Evolutionary conservation across 1,284 basidiomycete genomes (phyloP).

Genomic region (Volvariella surrecta): DNA sequence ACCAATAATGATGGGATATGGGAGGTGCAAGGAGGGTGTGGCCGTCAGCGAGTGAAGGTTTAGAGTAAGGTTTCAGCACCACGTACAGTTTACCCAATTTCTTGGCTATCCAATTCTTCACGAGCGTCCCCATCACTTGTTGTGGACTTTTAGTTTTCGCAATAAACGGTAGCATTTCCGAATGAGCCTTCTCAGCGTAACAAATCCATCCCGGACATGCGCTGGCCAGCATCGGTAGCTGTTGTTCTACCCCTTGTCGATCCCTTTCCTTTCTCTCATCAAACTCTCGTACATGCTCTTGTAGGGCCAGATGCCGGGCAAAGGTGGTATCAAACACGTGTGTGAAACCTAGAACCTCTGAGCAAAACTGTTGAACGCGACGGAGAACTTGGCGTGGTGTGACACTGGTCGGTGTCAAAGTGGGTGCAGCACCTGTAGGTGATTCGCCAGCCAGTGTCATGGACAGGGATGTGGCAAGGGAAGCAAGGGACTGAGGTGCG

Average conservation of each 20-base stretch:
- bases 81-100: slow-evolving; percentile 61
- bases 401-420: slow-evolving; percentile 29
- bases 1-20: too few species aligned
- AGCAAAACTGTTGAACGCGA: slow-evolving; percentile 61
- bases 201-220: slow-evolving; percentile 99
- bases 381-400: slow-evolving; percentile 55
- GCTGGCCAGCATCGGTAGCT: slow-evolving; percentile 86
- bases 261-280: slow-evolving; percentile 46
- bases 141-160: slow-evolving; percentile 87
- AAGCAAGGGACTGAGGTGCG: slow-evolving; percentile 89
- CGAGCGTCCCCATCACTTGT: slow-evolving; percentile 88
- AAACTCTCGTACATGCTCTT: slow-evolving; percentile 82
- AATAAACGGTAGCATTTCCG: slow-evolving; percentile 90
- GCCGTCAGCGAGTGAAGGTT: too few species aligned
- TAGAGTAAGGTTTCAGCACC: slow-evolving; percentile 6
- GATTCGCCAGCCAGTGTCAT: slow-evolving; percentile 24
- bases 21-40: neutral
- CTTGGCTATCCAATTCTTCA: slow-evolving; percentile 76
- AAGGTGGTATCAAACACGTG: slow-evolving; percentile 93
- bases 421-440: slow-evolving; percentile 21
- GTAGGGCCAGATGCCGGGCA: slow-evolving; percentile 79
- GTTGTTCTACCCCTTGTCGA: slow-evolving; percentile 18
- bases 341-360: slow-evolving; percentile 54
- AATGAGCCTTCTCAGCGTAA: slow-evolving; percentile 97
- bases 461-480: slow-evolving; percentile 69